Conservation (phyloP, 2,329 filamentous ascomycete species). For the Penicillium griseofulvum region DNA sequence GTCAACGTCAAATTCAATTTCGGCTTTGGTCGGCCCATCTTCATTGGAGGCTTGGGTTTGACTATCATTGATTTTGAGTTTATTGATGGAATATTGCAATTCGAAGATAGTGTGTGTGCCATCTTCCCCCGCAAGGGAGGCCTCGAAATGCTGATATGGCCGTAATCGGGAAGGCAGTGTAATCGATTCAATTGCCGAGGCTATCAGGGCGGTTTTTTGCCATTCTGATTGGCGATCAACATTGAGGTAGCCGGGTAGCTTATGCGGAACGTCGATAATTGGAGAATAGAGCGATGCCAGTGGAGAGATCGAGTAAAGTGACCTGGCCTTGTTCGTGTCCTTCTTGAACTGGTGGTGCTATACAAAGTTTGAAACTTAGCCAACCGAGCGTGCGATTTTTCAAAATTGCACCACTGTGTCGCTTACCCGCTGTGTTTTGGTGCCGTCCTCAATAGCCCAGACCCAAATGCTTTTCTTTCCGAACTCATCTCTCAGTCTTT, state of each 20-base stretch:
- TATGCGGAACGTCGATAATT: constrained; percentile 60
- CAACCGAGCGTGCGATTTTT: background rate
- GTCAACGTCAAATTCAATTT: constrained; percentile 39
- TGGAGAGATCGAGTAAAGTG: constrained; percentile 65
- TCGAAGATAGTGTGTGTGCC: constrained; percentile 79
- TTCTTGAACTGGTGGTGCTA: constrained; percentile 61
- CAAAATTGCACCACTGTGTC: background rate
- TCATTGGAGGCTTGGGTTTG: constrained; percentile 8
- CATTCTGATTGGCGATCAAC: constrained; percentile 67
- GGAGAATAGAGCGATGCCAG: constrained; percentile 78
- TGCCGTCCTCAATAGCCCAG: constrained; percentile 73
- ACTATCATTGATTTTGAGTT: constrained; percentile 17
- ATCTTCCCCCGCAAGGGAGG: constrained; percentile 53
- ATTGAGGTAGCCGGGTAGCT: constrained; percentile 56
- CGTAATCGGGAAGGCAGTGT: constrained; percentile 67
- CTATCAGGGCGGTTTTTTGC: constrained; percentile 75
- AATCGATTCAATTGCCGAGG: constrained; percentile 72
- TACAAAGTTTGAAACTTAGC: constrained; percentile 39
- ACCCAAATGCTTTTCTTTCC: constrained; percentile 84
- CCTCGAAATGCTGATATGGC: constrained; percentile 37
- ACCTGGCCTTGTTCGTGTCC: constrained; percentile 70
- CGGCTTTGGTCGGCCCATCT: constrained; percentile 17
- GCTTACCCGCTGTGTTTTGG: constrained; percentile 55
- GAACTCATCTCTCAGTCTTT: constrained; percentile 83
- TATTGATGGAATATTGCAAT: constrained; percentile 64